Evolutionary conservation across 208 protist genomes (phyloP), one percentile per base, ranked within the genome.

Genomic region (Leishmania tarentolae): DNA sequence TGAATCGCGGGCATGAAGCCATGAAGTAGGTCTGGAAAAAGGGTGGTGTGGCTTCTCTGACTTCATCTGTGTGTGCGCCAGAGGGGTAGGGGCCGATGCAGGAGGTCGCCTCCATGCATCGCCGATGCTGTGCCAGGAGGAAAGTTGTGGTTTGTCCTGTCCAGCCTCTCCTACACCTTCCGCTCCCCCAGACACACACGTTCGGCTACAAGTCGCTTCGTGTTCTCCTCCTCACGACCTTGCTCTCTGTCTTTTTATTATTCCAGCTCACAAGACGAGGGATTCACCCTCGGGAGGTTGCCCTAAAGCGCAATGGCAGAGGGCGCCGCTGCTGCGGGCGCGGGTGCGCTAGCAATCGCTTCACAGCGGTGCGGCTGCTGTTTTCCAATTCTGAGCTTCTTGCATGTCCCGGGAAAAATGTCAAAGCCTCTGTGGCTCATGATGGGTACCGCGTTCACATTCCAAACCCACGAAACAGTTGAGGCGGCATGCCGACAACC

Each of bases 331-430:
- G 72, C 44, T 4, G 42, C 28, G 13, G 69, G 69, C 17, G 13
- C 40, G 0, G 19, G 37, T 21, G n/a, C 40, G 31, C 66, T 76
- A 44, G 44, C 78, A 6, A 57, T 21, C 6, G 73, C 56, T 0
- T 61, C 53, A n/a, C 61, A 44, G 66, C 75, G 78, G 71, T 11
- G 42, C 8, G 80, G 72, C n/a, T 77, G 75, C 76, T 89, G 85
- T 59, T 85, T 94, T 77, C 91, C 93, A 40, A 84, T 96, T 17
- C 90, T 96, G 35, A 94, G 88, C 82, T 96, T 94, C 72, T 66
- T 96, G 44, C 90, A 96, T 68, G 90, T 96, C 6, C 93, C 93
- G n/a, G 91, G 91, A 4, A 93, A 93, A 70, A 96, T 96, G 90
- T 90, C 90, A 9, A 80, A 87, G 81, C 93, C 93, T 40, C 70